Conservation (phyloP, 202 grass and related monocot genomes). For the Setaria viridis region DNA sequence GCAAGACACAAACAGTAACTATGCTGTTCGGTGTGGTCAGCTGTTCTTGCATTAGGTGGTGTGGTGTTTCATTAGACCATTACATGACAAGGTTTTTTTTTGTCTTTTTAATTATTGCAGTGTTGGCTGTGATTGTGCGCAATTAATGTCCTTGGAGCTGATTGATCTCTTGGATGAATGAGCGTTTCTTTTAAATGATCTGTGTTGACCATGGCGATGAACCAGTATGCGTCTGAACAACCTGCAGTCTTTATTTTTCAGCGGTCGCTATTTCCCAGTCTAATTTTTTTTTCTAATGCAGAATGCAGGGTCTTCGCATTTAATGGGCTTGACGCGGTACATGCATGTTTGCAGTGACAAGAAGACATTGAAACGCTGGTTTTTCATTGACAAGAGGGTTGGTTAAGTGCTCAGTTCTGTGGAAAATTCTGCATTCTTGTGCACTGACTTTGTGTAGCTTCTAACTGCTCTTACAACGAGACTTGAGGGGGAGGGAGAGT, state of each 20-base stretch:
- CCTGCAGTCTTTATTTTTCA: neutral
- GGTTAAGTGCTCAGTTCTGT: slow-evolving; percentile 41
- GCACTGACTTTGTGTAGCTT: slow-evolving; percentile 17
- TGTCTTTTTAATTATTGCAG: slow-evolving; percentile 41
- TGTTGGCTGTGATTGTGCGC: slow-evolving; percentile 11
- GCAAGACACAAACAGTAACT: slow-evolving; percentile 34
- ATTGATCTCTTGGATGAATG: slow-evolving; percentile 15
- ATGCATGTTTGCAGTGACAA: slow-evolving; percentile 64
- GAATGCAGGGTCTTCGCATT: slow-evolving; percentile 49
- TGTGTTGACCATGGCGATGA: slow-evolving; percentile 32
- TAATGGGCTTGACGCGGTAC: slow-evolving; percentile 46
- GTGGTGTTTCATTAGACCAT: slow-evolving; percentile 25
- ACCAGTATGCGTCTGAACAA: slow-evolving; percentile 14
- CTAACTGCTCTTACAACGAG: slow-evolving; percentile 1
- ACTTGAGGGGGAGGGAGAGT: neutral
- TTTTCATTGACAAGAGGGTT: slow-evolving; percentile 81
- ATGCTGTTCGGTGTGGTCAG: slow-evolving; percentile 27
- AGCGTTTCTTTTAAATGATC: slow-evolving; percentile 38
- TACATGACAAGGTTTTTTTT: neutral
- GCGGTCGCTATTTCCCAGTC: neutral
- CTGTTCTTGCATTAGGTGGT: slow-evolving; percentile 44
- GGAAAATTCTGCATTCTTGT: neutral
- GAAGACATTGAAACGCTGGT: slow-evolving; percentile 70
- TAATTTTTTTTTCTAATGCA: slow-evolving; percentile 40
- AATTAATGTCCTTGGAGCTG: slow-evolving; percentile 30